Evolutionary conservation across 345 rosid genomes (phyloP).

Genomic region (Populus deltoides): DNA sequence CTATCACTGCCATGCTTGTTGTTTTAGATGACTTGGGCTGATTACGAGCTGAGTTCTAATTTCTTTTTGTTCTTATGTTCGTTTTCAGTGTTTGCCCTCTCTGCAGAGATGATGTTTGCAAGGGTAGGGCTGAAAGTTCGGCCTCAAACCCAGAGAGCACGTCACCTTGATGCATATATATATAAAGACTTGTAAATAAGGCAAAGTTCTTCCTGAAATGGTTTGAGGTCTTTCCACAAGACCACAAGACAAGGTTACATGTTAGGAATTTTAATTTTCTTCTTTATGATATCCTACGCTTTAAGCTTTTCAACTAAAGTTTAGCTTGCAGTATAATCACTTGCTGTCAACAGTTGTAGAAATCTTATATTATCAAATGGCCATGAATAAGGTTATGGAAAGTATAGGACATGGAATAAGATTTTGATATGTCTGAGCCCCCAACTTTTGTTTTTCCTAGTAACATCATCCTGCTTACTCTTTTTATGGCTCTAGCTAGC

Average conservation of each 20-base stretch:
- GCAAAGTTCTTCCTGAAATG: background rate
- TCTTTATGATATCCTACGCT: background rate
- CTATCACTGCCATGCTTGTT: background rate
- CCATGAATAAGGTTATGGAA: background rate
- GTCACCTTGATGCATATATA: background rate
- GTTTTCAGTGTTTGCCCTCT: conserved; percentile 25
- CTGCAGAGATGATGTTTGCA: conserved; percentile 29
- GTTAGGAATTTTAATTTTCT: background rate
- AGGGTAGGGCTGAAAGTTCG: conserved; percentile 12
- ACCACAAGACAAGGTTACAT: background rate
- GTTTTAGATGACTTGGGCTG: background rate
- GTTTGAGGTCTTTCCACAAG: background rate
- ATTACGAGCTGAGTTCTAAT: background rate
- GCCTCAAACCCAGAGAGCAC: conserved; percentile 2
- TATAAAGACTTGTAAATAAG: background rate
- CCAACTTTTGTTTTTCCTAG: background rate
- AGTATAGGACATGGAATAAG: background rate
- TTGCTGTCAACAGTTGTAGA: background rate
- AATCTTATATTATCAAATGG: background rate
- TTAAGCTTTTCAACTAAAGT: background rate
- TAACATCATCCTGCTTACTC: background rate
- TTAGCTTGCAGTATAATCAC: background rate
- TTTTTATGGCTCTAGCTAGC: background rate
- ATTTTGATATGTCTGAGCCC: background rate
- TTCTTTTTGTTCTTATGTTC: background rate